Evolutionary conservation across 176 grass and related monocot genomes (phyloP), one percentile per base, ranked within the genome.

Genomic region (Eragrostis curvula): DNA sequence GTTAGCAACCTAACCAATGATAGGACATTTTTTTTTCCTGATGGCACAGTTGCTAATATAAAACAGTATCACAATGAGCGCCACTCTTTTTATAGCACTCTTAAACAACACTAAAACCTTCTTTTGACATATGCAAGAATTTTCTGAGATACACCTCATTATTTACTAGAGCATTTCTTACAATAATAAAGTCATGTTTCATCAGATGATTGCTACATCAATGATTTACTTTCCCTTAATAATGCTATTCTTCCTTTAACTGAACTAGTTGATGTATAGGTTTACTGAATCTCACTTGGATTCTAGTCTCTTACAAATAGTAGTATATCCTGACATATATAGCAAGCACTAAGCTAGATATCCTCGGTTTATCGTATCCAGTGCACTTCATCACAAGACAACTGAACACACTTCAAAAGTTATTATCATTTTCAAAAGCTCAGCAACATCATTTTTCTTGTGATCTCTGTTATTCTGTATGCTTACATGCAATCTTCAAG

Each of bases 61-160:
- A 75, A 81, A 81, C 42, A 81, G 17, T 62, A 15, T 74, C 18
- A 15, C 55, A 72, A 74, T 5, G 30, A 8, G 28, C 29, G 36
- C 46, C 9, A 39, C 16, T 55, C 11, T 32, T 41, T 78, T 56
- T 58, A 67, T 24, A 77, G 49, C 45, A 44, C 63, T 12, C 46
- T 67, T 61, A 53, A 18, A 12, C 12, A 20, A 45, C 36, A 66
- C 6, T 30, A 24, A 29, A 71, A 74, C 11, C 58, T 71, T 51
- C n/a, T 13, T 88, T 88, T 74, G 25, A 58, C 15, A 69, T 15
- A 84, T 48, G 6, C 71, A 65, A 71, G 45, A n/a, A 64, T 56
- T 46, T 80, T 1, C 49, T 39, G 15, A 78, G 5, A 73, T 55
- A 24, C 11, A n/a, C n/a, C n/a, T n/a, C n/a, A n/a, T n/a, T n/a